Conservation (phyloP, 352 stramenopile species). For the Phytophthora pseudosyringae region DNA sequence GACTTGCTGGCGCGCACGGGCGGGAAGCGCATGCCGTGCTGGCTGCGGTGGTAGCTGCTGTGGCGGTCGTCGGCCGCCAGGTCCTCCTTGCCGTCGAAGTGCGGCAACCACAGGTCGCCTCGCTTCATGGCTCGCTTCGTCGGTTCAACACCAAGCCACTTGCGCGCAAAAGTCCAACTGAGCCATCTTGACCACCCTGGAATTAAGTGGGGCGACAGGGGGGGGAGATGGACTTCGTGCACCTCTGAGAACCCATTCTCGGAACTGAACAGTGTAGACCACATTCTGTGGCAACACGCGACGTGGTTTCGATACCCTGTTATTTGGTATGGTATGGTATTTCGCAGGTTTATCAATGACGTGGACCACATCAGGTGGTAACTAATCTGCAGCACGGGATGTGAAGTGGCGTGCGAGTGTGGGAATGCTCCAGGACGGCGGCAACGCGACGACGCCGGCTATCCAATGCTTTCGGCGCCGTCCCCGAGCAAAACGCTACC, state of each 20-base stretch:
- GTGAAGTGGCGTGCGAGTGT: constrained; percentile 27
- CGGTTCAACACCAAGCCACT: background rate
- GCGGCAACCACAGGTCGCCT: constrained; percentile 18
- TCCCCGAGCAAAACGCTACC: background rate
- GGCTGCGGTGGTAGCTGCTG: constrained; percentile 9
- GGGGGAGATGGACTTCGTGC: constrained; percentile 1
- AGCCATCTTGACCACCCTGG: constrained; percentile 18
- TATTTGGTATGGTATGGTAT: background rate
- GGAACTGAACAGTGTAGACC: too few species aligned
- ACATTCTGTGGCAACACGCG: background rate
- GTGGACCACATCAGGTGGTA: constrained; percentile 13
- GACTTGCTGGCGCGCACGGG: constrained; percentile 25
- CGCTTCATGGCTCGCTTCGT: constrained; percentile 1
- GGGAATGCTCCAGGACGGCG: constrained; percentile 14
- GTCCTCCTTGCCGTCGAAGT: constrained; percentile 25
- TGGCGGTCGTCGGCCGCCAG: constrained; percentile 14
- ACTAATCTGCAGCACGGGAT: constrained; percentile 23
- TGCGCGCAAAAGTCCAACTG: constrained; percentile 30
- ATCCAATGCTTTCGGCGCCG: constrained; percentile 20
- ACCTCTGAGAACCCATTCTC: background rate
- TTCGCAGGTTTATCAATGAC: background rate
- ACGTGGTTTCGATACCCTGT: background rate
- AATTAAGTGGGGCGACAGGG: constrained; percentile 13
- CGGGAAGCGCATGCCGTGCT: constrained; percentile 11
- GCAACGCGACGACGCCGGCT: constrained; percentile 21